These are phyloP conservation scores for Gaeumannomyces tritici DNA, from an alignment of 2,329 filamentous ascomycete genomes.

Conservation along the genomic window DNA sequence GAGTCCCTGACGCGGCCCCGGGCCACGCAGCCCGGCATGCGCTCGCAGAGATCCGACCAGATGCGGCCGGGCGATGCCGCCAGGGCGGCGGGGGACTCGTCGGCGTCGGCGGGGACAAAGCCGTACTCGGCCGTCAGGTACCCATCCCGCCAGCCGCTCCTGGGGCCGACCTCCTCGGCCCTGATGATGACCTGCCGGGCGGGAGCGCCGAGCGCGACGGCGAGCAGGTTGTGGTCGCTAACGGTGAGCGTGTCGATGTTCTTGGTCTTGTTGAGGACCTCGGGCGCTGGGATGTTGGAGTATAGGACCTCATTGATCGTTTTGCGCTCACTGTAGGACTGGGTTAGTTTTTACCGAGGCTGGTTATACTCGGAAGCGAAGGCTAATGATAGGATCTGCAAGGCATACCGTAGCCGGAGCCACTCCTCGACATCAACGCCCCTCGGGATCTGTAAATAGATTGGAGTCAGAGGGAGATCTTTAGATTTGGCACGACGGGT, in stretches of 20 bases:
- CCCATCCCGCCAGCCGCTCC: conserved; percentile 42
- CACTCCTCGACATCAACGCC: conserved; percentile 35
- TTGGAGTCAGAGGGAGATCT: conserved; percentile 5
- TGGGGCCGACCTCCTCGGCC: conserved; percentile 40
- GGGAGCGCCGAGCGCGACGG: conserved; percentile 41
- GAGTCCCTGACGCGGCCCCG: conserved; percentile 40
- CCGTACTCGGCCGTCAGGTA: conserved; percentile 41
- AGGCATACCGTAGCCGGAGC: conserved; percentile 29
- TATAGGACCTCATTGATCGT: conserved; percentile 25
- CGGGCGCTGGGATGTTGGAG: conserved; percentile 28
- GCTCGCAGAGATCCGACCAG: conserved; percentile 43
- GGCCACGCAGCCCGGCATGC: conserved; percentile 41
- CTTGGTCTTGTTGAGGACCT: conserved; percentile 28
- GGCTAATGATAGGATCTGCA: conserved; percentile 3
- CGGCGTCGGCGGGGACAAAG: conserved; percentile 40
- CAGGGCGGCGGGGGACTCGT: conserved; percentile 35
- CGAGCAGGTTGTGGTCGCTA: conserved; percentile 37
- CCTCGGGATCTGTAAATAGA: conserved; percentile 28
- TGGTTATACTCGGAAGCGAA: conserved; percentile 26
- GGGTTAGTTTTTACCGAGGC: conserved; percentile 21
- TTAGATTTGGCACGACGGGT: not conserved
- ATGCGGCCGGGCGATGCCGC: conserved; percentile 39
- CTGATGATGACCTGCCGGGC: conserved; percentile 43
- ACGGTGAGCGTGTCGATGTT: conserved; percentile 38
- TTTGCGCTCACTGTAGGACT: conserved; percentile 4